A percentile compares a stretch with the other conserved stretches of the same genome.
Evolutionary conservation across 2,329 filamentous ascomycete species (phyloP).

Genomic region (Trichoderma lentiforme): DNA sequence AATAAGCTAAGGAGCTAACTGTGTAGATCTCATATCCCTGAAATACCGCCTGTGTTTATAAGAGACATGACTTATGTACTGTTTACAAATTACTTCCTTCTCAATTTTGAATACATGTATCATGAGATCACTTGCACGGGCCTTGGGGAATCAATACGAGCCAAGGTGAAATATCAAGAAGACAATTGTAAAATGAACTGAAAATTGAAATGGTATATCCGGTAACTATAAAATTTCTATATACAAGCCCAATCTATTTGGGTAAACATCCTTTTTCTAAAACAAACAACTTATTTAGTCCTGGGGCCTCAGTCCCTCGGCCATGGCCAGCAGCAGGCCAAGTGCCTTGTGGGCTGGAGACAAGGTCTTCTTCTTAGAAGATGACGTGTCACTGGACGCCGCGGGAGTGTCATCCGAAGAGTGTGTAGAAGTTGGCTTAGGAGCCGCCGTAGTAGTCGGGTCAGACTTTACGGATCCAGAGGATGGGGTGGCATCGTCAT

Average conservation of each 20-base stretch:
- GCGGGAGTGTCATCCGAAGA: neutral
- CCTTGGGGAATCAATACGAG: neutral
- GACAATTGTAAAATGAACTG: neutral
- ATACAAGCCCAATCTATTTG: neutral
- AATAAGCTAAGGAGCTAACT: neutral
- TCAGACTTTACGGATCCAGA: neutral
- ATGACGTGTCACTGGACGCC: neutral
- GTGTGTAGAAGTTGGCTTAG: neutral
- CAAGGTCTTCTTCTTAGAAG: neutral
- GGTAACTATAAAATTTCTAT: neutral
- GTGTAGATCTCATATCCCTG: neutral
- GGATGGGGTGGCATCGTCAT: neutral
- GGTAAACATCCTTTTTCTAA: neutral
- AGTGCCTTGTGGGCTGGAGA: conserved; percentile 13
- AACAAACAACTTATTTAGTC: neutral
- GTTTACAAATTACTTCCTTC: neutral
- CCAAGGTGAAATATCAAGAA: neutral
- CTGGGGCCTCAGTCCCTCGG: neutral
- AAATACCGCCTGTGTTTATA: neutral
- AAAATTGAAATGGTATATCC: conserved; percentile 6
- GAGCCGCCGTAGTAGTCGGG: neutral
- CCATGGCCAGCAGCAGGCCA: conserved; percentile 7
- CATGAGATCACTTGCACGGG: neutral
- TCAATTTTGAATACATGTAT: neutral
- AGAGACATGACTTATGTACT: neutral